A percentile compares a stretch with the other conserved stretches of the same genome.
phyloP scores from a whole-genome alignment of 2,329 filamentous ascomycete genomes.

The Diaporthe capsici region DNA sequence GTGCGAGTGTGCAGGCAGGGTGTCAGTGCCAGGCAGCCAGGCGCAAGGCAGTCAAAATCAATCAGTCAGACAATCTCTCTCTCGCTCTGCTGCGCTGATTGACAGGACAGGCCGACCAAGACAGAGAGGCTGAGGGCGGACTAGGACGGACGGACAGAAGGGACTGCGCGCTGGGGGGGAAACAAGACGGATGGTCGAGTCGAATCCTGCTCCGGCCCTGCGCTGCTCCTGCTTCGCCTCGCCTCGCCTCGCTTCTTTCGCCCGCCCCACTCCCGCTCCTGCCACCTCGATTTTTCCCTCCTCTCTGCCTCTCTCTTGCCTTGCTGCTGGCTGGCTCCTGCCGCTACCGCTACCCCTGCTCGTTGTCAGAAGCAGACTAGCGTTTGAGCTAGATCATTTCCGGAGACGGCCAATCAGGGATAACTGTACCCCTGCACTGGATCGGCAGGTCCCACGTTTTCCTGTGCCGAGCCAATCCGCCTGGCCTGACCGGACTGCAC shows the following conservation, averaged over 20 bases:
- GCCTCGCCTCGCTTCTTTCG: constrained; percentile 18
- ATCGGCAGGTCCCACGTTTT: constrained; percentile 19
- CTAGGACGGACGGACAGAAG: neutral
- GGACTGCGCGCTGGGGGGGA: neutral
- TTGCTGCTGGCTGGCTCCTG: neutral
- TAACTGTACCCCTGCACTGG: neutral
- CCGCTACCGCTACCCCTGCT: neutral
- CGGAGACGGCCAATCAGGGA: neutral
- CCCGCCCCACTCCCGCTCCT: neutral
- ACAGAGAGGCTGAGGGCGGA: constrained; percentile 8
- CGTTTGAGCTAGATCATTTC: constrained; percentile 1
- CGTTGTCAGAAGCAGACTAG: neutral
- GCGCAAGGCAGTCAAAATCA: neutral
- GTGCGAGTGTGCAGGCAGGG: neutral
- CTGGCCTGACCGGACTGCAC: neutral
- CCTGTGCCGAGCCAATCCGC: constrained; percentile 14
- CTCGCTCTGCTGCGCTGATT: neutral
- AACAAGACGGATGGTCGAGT: constrained; percentile 9
- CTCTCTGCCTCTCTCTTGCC: neutral
- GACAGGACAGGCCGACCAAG: constrained; percentile 1
- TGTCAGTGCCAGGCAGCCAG: constrained; percentile 17
- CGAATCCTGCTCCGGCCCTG: constrained; percentile 14
- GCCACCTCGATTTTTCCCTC: constrained; percentile 11
- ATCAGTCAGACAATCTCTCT: neutral
- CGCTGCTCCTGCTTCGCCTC: constrained; percentile 5